Conservation (phyloP, 805 yeast genomes). For the Candida verbasci region DNA sequence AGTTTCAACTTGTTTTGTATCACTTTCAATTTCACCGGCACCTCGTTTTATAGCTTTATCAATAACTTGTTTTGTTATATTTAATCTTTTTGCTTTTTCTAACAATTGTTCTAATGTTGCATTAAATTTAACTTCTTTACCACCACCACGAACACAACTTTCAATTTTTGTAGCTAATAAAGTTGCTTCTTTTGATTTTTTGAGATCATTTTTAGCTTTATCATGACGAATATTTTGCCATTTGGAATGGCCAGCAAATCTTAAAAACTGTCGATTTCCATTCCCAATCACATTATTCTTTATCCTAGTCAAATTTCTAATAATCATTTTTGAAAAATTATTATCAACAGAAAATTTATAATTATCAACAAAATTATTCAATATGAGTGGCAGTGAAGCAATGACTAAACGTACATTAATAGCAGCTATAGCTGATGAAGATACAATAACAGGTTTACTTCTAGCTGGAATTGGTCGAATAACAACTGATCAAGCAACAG, state of each 20-base stretch:
- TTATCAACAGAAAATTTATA: neutral
- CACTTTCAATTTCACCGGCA: constrained; percentile 55
- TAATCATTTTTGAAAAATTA: neutral
- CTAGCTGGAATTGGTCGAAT: constrained; percentile 95
- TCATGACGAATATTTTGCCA: constrained; percentile 96
- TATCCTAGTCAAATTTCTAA: too few species aligned
- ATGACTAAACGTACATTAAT: constrained; percentile 72
- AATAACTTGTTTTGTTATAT: constrained; percentile 78
- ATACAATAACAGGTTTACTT: constrained; percentile 91
- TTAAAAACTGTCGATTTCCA: neutral
- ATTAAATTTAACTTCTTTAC: constrained; percentile 48
- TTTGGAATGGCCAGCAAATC: constrained; percentile 80
- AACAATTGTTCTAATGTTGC: constrained; percentile 65
- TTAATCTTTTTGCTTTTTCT: constrained; percentile 72
- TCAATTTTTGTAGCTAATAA: constrained; percentile 71
- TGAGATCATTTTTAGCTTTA: constrained; percentile 88
- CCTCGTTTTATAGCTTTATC: constrained; percentile 88
- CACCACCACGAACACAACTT: constrained; percentile 71
- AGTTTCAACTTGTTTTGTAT: constrained; percentile 46
- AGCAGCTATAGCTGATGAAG: constrained; percentile 97
- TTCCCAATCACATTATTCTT: too few species aligned
- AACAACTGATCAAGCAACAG: constrained; percentile 49
- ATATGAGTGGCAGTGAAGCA: constrained; percentile 29
- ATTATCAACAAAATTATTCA: neutral
- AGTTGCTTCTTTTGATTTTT: constrained; percentile 63